phyloP scores from a whole-genome alignment of 192 early-diverging fungal species.

The Funneliformis mosseae region DNA sequence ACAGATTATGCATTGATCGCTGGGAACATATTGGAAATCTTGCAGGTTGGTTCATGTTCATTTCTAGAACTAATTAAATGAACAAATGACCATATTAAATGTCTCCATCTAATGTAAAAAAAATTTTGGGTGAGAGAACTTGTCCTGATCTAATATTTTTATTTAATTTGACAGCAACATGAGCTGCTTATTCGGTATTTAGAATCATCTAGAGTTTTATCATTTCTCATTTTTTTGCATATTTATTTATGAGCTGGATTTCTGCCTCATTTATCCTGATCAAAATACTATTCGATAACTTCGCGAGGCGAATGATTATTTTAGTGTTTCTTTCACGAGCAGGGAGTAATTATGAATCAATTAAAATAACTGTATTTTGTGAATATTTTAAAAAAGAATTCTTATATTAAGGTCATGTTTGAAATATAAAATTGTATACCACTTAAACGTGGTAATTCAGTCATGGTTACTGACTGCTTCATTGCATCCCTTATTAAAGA shows the following conservation, averaged over 20 bases:
- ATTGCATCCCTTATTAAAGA: conserved; percentile 81
- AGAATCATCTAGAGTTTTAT: background rate
- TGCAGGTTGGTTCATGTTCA: conserved; percentile 47
- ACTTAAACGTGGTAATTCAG: conserved; percentile 74
- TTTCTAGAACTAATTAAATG: too few species aligned
- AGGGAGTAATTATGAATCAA: conserved; percentile 56
- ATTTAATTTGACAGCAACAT: conserved; percentile 59
- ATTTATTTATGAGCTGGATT: conserved; percentile 45
- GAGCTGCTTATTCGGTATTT: conserved; percentile 78
- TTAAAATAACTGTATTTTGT: too few species aligned
- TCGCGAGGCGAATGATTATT: conserved; percentile 93
- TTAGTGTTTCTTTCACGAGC: conserved; percentile 52
- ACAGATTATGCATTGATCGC: conserved; percentile 91
- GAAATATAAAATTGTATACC: conserved; percentile 90
- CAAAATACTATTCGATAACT: conserved; percentile 82
- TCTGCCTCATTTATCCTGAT: conserved; percentile 93
- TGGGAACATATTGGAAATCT: conserved; percentile 81
- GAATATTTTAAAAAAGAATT: too few species aligned
- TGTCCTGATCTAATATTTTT: background rate
- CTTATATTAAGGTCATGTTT: conserved; percentile 53
- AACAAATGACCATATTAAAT: too few species aligned
- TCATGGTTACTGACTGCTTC: conserved; percentile 85
- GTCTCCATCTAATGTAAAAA: background rate
- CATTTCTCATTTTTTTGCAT: conserved; percentile 18
- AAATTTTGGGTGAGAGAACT: conserved; percentile 44